Evolutionary conservation across 2,329 filamentous ascomycete genomes (phyloP).

Genomic region (Xylogone sp.): DNA sequence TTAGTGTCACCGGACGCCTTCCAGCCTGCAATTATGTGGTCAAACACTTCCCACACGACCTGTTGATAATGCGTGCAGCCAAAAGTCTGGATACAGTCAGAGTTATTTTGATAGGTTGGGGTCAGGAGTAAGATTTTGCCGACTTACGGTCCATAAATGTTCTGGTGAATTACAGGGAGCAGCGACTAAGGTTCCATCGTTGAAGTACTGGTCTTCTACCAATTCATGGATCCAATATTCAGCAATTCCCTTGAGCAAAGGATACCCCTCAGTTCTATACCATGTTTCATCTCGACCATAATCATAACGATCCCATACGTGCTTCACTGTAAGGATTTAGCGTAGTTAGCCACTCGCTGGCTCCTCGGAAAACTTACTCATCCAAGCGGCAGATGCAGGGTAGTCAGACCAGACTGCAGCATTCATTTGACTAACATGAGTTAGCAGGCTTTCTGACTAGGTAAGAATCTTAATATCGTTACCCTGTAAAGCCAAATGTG

Average conservation of each 20-base stretch:
- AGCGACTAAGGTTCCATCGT: conserved; percentile 48
- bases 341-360: not conserved
- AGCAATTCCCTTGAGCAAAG: conserved; percentile 45
- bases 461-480: conserved; percentile 22
- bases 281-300: conserved; percentile 44
- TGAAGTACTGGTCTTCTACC: conserved; percentile 41
- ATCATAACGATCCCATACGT: conserved; percentile 51
- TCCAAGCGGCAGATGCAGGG: conserved; percentile 48
- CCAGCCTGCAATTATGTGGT: conserved; percentile 30
- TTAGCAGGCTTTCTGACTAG: not conserved
- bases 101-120: not conserved
- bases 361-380: conserved; percentile 27
- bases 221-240: conserved; percentile 51
- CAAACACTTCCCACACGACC: conserved; percentile 39
- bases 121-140: not conserved
- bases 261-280: conserved; percentile 43
- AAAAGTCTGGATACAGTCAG: conserved; percentile 32
- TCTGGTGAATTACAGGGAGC: conserved; percentile 54
- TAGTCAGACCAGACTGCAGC: conserved; percentile 4
- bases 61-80: conserved; percentile 50
- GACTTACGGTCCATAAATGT: conserved; percentile 38
- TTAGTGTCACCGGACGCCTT: conserved; percentile 11
- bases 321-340: conserved; percentile 33
- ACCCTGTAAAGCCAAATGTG: conserved; percentile 50
- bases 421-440: conserved; percentile 7